Base-by-base conservation (phyloP, 805 yeast species). In the Lipomyces yamadae region DNA sequence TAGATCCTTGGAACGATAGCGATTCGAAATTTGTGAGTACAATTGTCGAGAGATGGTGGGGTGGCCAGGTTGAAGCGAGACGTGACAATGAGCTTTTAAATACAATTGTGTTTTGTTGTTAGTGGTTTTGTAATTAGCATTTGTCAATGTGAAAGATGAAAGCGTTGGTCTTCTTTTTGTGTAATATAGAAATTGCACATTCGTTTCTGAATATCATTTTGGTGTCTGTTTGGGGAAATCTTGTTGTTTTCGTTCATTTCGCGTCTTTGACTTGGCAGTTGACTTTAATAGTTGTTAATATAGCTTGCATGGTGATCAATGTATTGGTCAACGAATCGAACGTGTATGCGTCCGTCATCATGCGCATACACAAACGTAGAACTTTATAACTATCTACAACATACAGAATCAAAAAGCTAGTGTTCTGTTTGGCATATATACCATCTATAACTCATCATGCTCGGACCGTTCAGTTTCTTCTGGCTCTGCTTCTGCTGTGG, bases 21-120 rank as follows among this genome's bases (percentile, higher is more conserved):
- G 89, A 86, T 73, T 72, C 81, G 15, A 78, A 77, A 34, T 85
- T 86, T 72, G 73, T 85, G 13, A 68, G 76, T 39, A 77, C 79
- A 10, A 75, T 86, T 54, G 79, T 83, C 1, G 73, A 76, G 8
- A 70, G 78, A 2, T 85, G 87, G 86, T 85, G 84, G 82, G 79
- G 79, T 15, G 76, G 81, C 4, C 80, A 77, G 39, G 76, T 83
- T n/a, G 81, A 82, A 3, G 61, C 69, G 11, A 50, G 67, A 10
- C 50, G 71, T n/a, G 71, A 68, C 45, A 68, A 68, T 34, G 71
- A 68, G 60, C 66, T 68, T 58, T 50, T 68, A 56, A 68, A 68
- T 77, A 80, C 35, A 76, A 73, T 64, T 59, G 78, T 70, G 24
- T 62, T 62, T 53, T 56, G 76, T 74, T 66, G 79, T 74, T 65